These are phyloP conservation scores for Neltuma alba DNA, from an alignment of 306 rosid genomes.

Conservation along the genomic window DNA sequence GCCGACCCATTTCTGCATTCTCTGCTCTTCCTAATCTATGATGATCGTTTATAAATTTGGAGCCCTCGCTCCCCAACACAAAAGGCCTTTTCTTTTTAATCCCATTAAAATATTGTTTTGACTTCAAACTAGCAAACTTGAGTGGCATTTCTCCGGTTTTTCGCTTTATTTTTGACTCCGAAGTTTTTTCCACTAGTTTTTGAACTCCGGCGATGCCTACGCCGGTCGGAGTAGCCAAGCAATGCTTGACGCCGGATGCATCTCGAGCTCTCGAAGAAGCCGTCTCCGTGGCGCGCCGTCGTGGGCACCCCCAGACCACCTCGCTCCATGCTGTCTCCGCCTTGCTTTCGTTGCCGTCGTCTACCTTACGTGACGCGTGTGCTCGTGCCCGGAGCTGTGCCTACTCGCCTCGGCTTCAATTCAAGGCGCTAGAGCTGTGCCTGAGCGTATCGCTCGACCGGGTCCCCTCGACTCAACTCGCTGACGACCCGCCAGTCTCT, in stretches of 20 bases:
- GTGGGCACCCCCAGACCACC: conserved; percentile 88
- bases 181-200: neutral
- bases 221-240: conserved; percentile 81
- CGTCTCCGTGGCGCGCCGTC: conserved; percentile 83
- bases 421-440: conserved; percentile 85
- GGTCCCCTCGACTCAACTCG: conserved; percentile 57
- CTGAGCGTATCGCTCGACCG: conserved; percentile 66
- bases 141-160: neutral
- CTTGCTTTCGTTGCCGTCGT: conserved; percentile 66
- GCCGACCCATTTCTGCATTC: neutral
- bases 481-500: conserved; percentile 84
- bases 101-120: conserved; percentile 14
- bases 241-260: conserved; percentile 83
- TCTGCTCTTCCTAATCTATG: conserved; percentile 7
- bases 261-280: conserved; percentile 87
- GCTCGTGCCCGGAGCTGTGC: conserved; percentile 84
- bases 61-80: conserved; percentile 3
- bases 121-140: neutral
- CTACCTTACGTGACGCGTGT: conserved; percentile 82
- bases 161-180: neutral
- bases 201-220: conserved; percentile 75
- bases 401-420: conserved; percentile 84
- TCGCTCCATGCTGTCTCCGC: conserved; percentile 94
- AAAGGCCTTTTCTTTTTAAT: neutral
- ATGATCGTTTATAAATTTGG: conserved; percentile 27